Conservation (phyloP, 441 rosid species). For the Arabidopsis hybrid region DNA sequence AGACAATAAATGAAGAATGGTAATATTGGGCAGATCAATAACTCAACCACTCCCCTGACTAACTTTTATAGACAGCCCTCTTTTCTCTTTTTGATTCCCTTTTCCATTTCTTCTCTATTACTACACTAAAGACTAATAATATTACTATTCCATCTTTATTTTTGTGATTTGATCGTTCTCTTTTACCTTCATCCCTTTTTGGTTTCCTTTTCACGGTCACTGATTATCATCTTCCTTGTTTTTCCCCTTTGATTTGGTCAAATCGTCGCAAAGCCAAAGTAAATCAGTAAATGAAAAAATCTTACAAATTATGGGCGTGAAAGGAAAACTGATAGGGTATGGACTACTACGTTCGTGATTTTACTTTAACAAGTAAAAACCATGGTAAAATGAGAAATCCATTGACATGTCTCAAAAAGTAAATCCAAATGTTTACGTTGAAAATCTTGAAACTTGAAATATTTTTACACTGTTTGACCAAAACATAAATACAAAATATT, state of each 20-base stretch:
- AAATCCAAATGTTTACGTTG: slow-evolving; percentile 45
- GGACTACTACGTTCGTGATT: background rate
- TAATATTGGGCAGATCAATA: slow-evolving; percentile 73
- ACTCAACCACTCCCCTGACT: slow-evolving; percentile 90
- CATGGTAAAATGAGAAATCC: slow-evolving; percentile 40
- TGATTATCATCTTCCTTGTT: slow-evolving; percentile 33
- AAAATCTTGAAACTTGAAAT: slow-evolving; percentile 48
- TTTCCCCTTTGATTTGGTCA: slow-evolving; percentile 27
- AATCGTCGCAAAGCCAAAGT: slow-evolving; percentile 5
- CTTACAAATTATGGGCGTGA: background rate
- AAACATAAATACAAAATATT: slow-evolving; percentile 1
- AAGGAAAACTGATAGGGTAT: background rate
- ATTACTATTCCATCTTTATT: background rate
- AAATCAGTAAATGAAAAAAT: background rate
- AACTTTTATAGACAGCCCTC: slow-evolving; percentile 49
- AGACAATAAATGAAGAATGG: slow-evolving; percentile 54
- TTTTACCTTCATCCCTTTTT: slow-evolving; percentile 4
- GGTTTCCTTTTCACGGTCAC: slow-evolving; percentile 30
- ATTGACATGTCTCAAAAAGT: slow-evolving; percentile 52
- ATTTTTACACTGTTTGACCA: slow-evolving; percentile 34
- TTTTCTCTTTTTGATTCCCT: slow-evolving; percentile 59
- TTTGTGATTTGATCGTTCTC: slow-evolving; percentile 31
- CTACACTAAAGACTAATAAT: background rate
- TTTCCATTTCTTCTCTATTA: slow-evolving; percentile 40
- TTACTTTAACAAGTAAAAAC: slow-evolving; percentile 42